Base-by-base conservation (phyloP, 306 rosid genomes). In the Vigna hirtella region DNA sequence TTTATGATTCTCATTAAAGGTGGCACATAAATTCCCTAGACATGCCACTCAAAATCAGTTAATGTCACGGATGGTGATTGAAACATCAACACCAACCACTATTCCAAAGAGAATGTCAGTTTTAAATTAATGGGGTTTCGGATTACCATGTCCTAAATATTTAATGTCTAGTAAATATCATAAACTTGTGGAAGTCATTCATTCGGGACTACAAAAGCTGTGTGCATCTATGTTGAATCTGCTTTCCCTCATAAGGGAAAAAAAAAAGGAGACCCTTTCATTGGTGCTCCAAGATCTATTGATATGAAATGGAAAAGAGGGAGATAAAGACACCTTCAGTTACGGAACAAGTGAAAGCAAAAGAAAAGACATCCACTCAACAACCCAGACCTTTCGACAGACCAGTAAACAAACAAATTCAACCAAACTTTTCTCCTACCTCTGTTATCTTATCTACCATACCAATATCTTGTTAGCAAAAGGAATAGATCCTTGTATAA, bases 291-390 rank as follows among this genome's bases (percentile, higher is more conserved):
- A 83, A 81, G 84, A 70, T 66, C 68, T 57, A 76, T 80, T 84
- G 73, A 83, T 72, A 78, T 79, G 85, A 82, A 74, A 77, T 83
- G 84, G 85, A 87, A 74, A 74, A 89, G 86, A 64, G 83, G 84
- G 68, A 79, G 85, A 77, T 77, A 89, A 83, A 85, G 88, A 81
- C 81, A 81, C 73, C 85, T 87, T 85, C 82, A 85, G 81, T 78
- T 79, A 73, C 83, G 82, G 85, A 81, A 63, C 58, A 42, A 53
- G 84, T 75, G 74, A 83, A 85, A 87, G 89, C 81, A 79, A 86
- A 90, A 86, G 49, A 11, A 10, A 45, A 42, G 90, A 65, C 57
- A 50, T 82, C 83, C 85, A 80, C 85, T 77, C 74, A 84, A 67
- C 36, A 72, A 56, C 17, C 11, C 67, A 61, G 43, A 61, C 45